Base-by-base conservation (phyloP, 2,329 filamentous ascomycete species). In the Triangularia verruculosa region DNA sequence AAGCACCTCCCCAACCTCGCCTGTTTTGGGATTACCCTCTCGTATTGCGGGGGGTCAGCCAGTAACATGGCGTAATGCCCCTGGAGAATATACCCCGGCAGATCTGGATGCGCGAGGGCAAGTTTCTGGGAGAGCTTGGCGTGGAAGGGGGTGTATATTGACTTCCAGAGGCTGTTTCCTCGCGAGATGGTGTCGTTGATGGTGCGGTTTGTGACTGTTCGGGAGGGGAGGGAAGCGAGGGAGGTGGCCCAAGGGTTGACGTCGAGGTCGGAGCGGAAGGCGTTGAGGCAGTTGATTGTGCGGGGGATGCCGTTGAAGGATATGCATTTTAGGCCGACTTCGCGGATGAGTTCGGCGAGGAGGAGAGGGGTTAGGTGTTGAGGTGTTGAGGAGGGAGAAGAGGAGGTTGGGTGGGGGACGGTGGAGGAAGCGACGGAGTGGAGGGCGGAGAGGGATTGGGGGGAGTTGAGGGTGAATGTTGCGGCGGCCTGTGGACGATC, bases 381-480 rank as follows among this genome's bases (percentile, higher is more conserved):
- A 30, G 24, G 63, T 53, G 32, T n/a, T 64, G 66, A 22, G 22
- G 67, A 34, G 68, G 79, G 75, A 11, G 83, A 82, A 30, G 84
- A 75, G 61, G 81, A 72, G 76, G 13, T n/a, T 15, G 39, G 39
- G n/a, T 47, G 52, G 61, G 51, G 53, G 27, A 62, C 52, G 32
- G 66, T 24, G 24, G 67, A 34, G 68, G 79, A 75, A 11, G 83
- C 82, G 30, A 84, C 75, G 61, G 82, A 72, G 76, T 87, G 88
- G 12, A 93, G 83, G 22, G 83, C 77, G 3, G 85, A 78, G 68
- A 94, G 84, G 2, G 90, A 89, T 63, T 90, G 89, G 24, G 91
- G 91, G 1, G 91, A 93, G 79, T 96, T 95, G 80, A 95, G 86
- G 0, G 92, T 95, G 78, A 94, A 91, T 1, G 91, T 92, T 17